Percentiles rank a stretch among this genome's conserved stretches.
phyloP scores from a whole-genome alignment of 2,329 filamentous ascomycete species.

The Hypoxylon sp. region DNA sequence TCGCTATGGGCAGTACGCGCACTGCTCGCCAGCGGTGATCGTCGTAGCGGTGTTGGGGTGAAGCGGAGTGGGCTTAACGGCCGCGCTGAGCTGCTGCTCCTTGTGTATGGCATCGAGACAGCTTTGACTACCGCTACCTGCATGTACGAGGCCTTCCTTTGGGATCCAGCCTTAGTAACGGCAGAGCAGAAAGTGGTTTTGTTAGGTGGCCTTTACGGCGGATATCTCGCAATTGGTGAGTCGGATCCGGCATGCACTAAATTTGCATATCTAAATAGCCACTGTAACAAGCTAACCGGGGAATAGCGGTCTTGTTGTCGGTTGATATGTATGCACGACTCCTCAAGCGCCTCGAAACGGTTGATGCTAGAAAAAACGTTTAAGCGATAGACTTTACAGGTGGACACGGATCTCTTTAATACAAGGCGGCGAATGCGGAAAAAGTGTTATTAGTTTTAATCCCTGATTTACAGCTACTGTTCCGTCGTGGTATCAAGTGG shows the following conservation, averaged over 20 bases:
- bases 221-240: slow-evolving; percentile 64
- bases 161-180: slow-evolving; percentile 57
- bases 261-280: neutral
- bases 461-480: slow-evolving; percentile 20
- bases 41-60: neutral
- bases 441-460: slow-evolving; percentile 5
- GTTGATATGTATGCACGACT: slow-evolving; percentile 65
- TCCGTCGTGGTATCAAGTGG: slow-evolving; percentile 20
- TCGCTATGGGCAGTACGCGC: slow-evolving; percentile 56
- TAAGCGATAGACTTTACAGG: too few relatives aligned
- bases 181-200: slow-evolving; percentile 56
- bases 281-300: slow-evolving; percentile 8
- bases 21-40: slow-evolving; percentile 45
- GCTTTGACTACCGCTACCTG: slow-evolving; percentile 61
- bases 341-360: slow-evolving; percentile 51
- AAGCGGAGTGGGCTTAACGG: slow-evolving; percentile 45
- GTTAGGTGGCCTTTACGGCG: slow-evolving; percentile 59
- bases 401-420: neutral
- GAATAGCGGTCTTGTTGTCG: slow-evolving; percentile 58
- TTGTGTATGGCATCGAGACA: slow-evolving; percentile 62
- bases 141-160: slow-evolving; percentile 59
- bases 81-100: slow-evolving; percentile 57
- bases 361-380: slow-evolving; percentile 51
- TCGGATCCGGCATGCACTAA: slow-evolving; percentile 28
- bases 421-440: neutral